Conservation (phyloP, 2,329 filamentous ascomycete species). For the Trichophyton equinum region DNA sequence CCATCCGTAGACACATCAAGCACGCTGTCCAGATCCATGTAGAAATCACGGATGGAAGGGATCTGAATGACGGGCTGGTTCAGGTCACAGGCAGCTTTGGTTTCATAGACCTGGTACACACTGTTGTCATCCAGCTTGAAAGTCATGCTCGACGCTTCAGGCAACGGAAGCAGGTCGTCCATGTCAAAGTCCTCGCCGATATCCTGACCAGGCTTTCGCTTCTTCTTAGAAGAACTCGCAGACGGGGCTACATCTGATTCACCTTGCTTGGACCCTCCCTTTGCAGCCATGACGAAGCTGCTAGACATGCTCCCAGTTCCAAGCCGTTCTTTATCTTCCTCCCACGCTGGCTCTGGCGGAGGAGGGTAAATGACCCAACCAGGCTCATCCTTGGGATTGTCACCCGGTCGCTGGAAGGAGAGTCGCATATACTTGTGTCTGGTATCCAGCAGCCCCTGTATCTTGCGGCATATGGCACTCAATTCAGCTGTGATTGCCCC, state of each 20-base stretch:
- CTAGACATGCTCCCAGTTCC: conserved; percentile 21
- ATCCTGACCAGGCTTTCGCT: conserved; percentile 73
- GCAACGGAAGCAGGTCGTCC: conserved; percentile 62
- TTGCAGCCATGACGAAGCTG: conserved; percentile 16
- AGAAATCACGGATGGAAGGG: conserved; percentile 90
- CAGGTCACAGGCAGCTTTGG: conserved; percentile 46
- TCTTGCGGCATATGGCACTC: conserved; percentile 73
- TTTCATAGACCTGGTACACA: conserved; percentile 86
- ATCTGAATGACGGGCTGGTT: conserved; percentile 64
- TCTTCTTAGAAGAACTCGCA: conserved; percentile 41
- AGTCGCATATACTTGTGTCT: conserved; percentile 79
- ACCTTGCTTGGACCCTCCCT: conserved; percentile 18
- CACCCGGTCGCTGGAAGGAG: conserved; percentile 66
- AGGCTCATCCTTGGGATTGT: conserved; percentile 78
- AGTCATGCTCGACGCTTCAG: conserved; percentile 55
- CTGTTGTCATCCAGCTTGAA: conserved; percentile 72
- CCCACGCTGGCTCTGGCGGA: conserved; percentile 84
- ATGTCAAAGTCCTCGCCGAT: conserved; percentile 89
- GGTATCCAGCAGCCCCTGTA: conserved; percentile 77
- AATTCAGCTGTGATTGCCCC: conserved; percentile 74
- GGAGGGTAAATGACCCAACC: conserved; percentile 83
- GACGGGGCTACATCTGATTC: conserved; percentile 22
- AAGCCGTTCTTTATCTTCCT: conserved; percentile 42
- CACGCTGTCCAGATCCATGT: conserved; percentile 82
- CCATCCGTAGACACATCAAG: conserved; percentile 87